These are phyloP conservation scores for Fusarium pseudonygamai DNA, from an alignment of 2,329 filamentous ascomycete genomes.

Conservation along the genomic window DNA sequence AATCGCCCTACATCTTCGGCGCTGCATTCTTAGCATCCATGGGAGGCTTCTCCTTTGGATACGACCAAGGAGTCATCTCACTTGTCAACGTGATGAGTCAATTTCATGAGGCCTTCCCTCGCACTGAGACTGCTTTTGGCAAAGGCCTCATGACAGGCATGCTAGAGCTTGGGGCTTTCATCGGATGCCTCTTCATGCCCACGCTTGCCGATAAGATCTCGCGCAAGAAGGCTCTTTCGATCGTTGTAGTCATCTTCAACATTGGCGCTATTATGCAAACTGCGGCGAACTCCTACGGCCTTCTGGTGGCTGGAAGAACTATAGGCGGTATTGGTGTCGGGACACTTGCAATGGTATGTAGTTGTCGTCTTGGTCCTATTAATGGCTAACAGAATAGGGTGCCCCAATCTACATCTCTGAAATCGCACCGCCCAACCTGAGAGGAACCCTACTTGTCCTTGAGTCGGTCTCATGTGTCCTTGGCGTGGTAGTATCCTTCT, in stretches of 20 bases:
- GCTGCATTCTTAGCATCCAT: background rate
- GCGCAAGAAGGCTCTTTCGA: conserved; percentile 39
- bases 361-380: background rate
- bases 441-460: conserved; percentile 58
- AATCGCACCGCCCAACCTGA: conserved; percentile 58
- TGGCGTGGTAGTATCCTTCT: conserved; percentile 60
- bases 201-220: conserved; percentile 37
- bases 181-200: conserved; percentile 47
- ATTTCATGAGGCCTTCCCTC: conserved; percentile 49
- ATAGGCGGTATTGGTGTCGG: conserved; percentile 57
- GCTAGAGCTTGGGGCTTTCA: conserved; percentile 61
- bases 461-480: conserved; percentile 54
- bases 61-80: conserved; percentile 50
- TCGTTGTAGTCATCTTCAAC: conserved; percentile 39
- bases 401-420: conserved; percentile 59
- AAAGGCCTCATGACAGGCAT: conserved; percentile 52
- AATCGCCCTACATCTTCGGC: background rate
- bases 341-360: conserved; percentile 52
- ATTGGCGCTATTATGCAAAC: conserved; percentile 42
- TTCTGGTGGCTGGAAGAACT: conserved; percentile 37
- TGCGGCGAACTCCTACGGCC: conserved; percentile 26
- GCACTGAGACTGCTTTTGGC: conserved; percentile 50
- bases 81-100: conserved; percentile 57
- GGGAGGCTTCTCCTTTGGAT: conserved; percentile 8
- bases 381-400: conserved; percentile 40